Base-by-base conservation (phyloP, 352 stramenopile species). In the Globisporangium yorkense region DNA sequence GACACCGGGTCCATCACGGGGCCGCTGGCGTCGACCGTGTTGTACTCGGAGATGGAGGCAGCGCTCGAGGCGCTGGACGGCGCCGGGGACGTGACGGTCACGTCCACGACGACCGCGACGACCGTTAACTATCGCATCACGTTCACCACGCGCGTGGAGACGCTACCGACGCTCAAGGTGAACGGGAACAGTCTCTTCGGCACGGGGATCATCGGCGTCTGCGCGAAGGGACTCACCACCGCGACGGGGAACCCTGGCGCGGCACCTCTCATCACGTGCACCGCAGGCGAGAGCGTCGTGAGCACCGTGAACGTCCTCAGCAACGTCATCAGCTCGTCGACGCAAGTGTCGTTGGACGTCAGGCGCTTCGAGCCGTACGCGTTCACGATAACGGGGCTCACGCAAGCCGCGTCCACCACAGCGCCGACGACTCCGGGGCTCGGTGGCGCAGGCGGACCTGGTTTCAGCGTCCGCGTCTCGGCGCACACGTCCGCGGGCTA, bases 31-130 rank as follows among this genome's bases (percentile, higher is more conserved):
- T 71, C 69, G 43, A 73, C 70, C 18, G 76, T 68, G 2, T 49
- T 92, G 5, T 87, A 84, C 68, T 79, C 69, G 1, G 87, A 96
- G 0, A 59, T 98, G 50, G 88, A 92, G 64, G 68, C 68, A 2
- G 81, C 89, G 8, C 45, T 98, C 9, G 77, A 96, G 69, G 80
- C 72, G 27, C 65, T 97, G 6, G 75, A 80, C 48, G 82, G 66
- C 54, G 75, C 84, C 27, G 88, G 89, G 18, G 80, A 96, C 27
- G 89, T 97, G 12, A 76, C 66, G 0, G 89, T 98, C 4, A 45
- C 35, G 6, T 77, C 70, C 12, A 51, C 46, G 8, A 43, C 58
- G 1, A 68, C 57, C 0, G 53, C 65, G 2, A 69, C 50, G 15
- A 86, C 71, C 0, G 31, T 57, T 15, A 67, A 82, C 24, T 94